Percentiles rank a stretch among this genome's conserved stretches.
phyloP scores from a whole-genome alignment of 495 filamentous ascomycete species.

The Lasiosphaeris hirsuta region DNA sequence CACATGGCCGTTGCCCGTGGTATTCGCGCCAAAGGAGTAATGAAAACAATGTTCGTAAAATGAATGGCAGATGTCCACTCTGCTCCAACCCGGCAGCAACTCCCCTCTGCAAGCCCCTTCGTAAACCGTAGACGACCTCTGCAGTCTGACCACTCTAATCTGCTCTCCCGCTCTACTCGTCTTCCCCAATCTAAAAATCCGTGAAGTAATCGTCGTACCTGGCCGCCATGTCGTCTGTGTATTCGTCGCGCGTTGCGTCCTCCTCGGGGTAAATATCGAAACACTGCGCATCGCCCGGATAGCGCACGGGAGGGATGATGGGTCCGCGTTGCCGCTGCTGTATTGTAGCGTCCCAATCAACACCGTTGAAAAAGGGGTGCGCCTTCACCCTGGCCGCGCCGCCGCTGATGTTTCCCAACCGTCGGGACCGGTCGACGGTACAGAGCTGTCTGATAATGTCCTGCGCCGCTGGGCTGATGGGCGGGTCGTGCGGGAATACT shows the following conservation, averaged over 20 bases:
- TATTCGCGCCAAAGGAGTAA: neutral
- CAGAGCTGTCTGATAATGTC: slow-evolving; percentile 83
- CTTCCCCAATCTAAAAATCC: slow-evolving; percentile 58
- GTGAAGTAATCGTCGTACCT: slow-evolving; percentile 77
- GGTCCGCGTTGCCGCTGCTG: slow-evolving; percentile 68
- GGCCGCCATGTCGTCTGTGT: slow-evolving; percentile 66
- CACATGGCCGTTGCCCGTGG: no score
- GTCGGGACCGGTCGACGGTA: slow-evolving; percentile 81
- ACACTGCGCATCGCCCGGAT: slow-evolving; percentile 80
- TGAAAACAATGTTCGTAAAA: neutral
- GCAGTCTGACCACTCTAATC: neutral
- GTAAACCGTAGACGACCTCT: neutral
- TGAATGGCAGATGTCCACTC: neutral
- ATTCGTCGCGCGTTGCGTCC: slow-evolving; percentile 52
- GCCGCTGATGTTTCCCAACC: slow-evolving; percentile 82
- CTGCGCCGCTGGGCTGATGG: slow-evolving; percentile 70
- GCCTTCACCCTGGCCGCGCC: slow-evolving; percentile 77
- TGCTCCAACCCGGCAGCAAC: no score
- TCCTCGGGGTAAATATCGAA: slow-evolving; percentile 81
- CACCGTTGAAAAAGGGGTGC: slow-evolving; percentile 80
- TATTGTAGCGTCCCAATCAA: slow-evolving; percentile 85
- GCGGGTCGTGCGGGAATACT: slow-evolving; percentile 58
- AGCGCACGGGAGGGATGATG: slow-evolving; percentile 78
- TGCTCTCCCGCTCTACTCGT: neutral
- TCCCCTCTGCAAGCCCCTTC: no score